Evolutionary conservation across 1,284 basidiomycete genomes (phyloP).

Genomic region (Leccinum angustisporum): DNA sequence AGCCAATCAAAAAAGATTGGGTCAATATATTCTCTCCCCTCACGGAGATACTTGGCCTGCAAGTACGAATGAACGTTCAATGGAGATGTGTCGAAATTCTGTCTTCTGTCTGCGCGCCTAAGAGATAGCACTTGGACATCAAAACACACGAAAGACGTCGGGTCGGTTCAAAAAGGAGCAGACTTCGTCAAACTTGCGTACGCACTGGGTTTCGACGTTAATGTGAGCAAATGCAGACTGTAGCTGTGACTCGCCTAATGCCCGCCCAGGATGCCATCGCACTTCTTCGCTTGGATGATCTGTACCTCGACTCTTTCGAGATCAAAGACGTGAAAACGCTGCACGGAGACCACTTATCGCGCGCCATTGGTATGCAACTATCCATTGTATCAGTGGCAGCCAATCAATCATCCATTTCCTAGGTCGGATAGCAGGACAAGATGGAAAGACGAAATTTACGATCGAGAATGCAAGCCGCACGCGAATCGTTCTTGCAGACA

Average conservation of each 20-base stretch:
- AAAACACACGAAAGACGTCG: conserved; percentile 89
- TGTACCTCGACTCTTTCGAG: conserved; percentile 98
- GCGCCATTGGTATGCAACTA: conserved; percentile 78
- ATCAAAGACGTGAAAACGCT: conserved; percentile 99
- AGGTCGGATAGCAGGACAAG: conserved; percentile 72
- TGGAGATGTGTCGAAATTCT: conserved; percentile 83
- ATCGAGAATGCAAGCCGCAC: conserved; percentile 97
- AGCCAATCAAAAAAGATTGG: conserved; percentile 97
- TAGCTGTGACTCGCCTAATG: background rate
- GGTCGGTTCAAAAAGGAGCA: conserved; percentile 94
- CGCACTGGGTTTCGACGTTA: conserved; percentile 91
- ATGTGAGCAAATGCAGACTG: conserved; percentile 49
- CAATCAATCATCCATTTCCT: background rate
- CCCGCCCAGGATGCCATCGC: conserved; percentile 85
- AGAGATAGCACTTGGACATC: conserved; percentile 68
- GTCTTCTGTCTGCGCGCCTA: conserved; percentile 4
- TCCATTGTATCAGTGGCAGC: background rate
- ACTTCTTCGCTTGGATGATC: conserved; percentile 90
- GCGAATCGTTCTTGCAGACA: conserved; percentile 95
- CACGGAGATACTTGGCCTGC: conserved; percentile 91
- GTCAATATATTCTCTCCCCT: conserved; percentile 95
- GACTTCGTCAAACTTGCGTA: conserved; percentile 98
- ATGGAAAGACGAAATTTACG: conserved; percentile 97
- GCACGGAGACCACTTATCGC: conserved; percentile 93
- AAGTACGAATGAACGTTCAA: conserved; percentile 96